Percentiles rank a stretch among this genome's conserved stretches.
Evolutionary conservation across 768 basidiomycete species (phyloP).

Genomic region (Calocybe gangraenosa): DNA sequence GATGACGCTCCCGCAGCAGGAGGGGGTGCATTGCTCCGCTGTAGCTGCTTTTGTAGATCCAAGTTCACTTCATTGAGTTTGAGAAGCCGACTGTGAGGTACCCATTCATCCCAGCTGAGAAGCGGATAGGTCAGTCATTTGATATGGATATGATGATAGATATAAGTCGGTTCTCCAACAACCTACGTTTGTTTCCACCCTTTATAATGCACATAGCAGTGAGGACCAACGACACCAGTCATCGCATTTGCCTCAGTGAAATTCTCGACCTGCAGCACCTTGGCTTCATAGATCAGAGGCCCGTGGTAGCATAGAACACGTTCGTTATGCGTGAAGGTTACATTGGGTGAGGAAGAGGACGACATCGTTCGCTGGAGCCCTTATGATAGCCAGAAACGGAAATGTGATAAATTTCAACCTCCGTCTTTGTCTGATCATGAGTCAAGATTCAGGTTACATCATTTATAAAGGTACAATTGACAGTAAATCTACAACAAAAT

Average conservation of each 20-base stretch:
- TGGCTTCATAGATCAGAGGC: slow-evolving; percentile 93
- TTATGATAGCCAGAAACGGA: neutral
- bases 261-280: slow-evolving; percentile 66
- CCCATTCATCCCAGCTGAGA: slow-evolving; percentile 96
- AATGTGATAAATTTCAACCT: slow-evolving; percentile 11
- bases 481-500: too few species aligned
- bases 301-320: slow-evolving; percentile 93
- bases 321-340: slow-evolving; percentile 58
- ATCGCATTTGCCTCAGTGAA: slow-evolving; percentile 63
- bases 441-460: too few species aligned
- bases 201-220: slow-evolving; percentile 97
- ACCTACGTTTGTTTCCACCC: slow-evolving; percentile 97
- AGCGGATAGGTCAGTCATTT: slow-evolving; percentile 3
- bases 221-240: slow-evolving; percentile 62
- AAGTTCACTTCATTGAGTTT: slow-evolving; percentile 84
- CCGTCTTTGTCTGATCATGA: slow-evolving; percentile 2
- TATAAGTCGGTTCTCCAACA: slow-evolving; percentile 6
- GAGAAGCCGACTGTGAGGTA: slow-evolving; percentile 72
- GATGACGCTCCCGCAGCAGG: slow-evolving; percentile 18
- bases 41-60: slow-evolving; percentile 68
- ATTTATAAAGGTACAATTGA: too few species aligned
- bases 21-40: slow-evolving; percentile 25
- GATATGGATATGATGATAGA: too few species aligned
- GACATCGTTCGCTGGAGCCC: slow-evolving; percentile 19
- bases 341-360: slow-evolving; percentile 22